Evolutionary conservation across 495 filamentous ascomycete species (phyloP).

Genomic region (Letharia lupina): DNA sequence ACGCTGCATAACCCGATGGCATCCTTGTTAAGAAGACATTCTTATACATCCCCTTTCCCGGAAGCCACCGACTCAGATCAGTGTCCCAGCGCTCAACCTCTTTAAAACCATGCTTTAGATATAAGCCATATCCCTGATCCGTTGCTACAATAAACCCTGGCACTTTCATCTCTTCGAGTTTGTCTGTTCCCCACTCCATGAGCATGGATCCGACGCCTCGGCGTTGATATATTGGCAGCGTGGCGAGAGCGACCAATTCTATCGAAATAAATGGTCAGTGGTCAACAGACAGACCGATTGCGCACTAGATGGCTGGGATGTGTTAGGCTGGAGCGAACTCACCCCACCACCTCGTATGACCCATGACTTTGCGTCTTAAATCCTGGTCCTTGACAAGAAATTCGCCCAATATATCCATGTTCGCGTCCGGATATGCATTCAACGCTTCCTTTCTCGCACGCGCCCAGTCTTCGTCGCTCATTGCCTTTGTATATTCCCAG

Average conservation of each 20-base stretch:
- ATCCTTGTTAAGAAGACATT: slow-evolving; percentile 9
- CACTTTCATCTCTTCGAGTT: slow-evolving; percentile 12
- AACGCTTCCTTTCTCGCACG: background rate
- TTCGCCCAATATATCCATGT: background rate
- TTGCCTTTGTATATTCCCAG: slow-evolving; percentile 12
- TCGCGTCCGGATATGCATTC: slow-evolving; percentile 6
- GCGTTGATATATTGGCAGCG: slow-evolving; percentile 10
- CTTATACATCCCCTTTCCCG: slow-evolving; percentile 9
- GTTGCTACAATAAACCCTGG: slow-evolving; percentile 10
- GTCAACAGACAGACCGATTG: background rate
- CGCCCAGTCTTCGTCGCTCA: slow-evolving; percentile 12
- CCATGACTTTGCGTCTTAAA: slow-evolving; percentile 12
- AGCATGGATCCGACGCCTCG: slow-evolving; percentile 11
- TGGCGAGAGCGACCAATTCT: slow-evolving; percentile 4
- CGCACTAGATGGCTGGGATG: background rate
- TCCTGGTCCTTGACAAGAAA: slow-evolving; percentile 8
- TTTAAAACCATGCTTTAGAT: slow-evolving; percentile 12
- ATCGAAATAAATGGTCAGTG: background rate
- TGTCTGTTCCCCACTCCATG: slow-evolving; percentile 16
- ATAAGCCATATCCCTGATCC: slow-evolving; percentile 7
- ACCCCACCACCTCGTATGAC: slow-evolving; percentile 13
- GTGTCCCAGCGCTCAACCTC: slow-evolving; percentile 13
- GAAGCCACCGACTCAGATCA: slow-evolving; percentile 12
- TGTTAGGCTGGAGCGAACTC: background rate
- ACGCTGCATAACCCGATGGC: background rate